Base-by-base conservation (phyloP, 2,329 filamentous ascomycete genomes). In the Phialophora chinensis region DNA sequence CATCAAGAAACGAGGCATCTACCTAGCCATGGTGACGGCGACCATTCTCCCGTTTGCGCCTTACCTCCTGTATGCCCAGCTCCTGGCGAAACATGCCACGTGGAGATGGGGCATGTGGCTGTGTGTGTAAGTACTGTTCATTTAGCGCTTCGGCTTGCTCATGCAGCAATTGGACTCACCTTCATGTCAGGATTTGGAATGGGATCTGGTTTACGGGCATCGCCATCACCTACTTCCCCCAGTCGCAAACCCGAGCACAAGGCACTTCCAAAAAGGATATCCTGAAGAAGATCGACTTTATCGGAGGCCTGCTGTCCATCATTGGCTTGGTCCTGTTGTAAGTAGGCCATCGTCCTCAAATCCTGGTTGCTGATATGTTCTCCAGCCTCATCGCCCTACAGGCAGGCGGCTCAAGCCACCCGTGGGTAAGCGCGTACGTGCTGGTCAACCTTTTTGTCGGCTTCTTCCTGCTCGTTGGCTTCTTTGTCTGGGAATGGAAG, bases 31-130 rank as follows among this genome's bases (percentile, higher is more conserved):
- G 5, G 52, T 68, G n/a, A 65, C 59, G 17, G 52, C 33, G 4
- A 57, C 29, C 1, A 59, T 68, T n/a, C 42, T 68, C 8, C 66
- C 66, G 17, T 68, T 68, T 44, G 53, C 44, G n/a, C 65, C 65
- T 17, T 67, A 64, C 29, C 33, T 59, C 8, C 56, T 59, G 1
- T 59, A 59, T 31, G 56, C 33, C 29, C 62, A 58, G 44, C 27
- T 55, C 10, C 49, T 62, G 50, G 50, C 49, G 6, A 42, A 44
- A 29, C 60, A 62, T 44, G 29, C 50, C 4, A 56, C 60, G 10
- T 62, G 60, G 60, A 54, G 60, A 47, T 62, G 52, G 50, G 33
- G 60, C 33, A 35, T 35, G 33, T 35, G 33, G 33, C 2, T 35
- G 2, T 35, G 33, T 35, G 33, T 35, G 33, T 35, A 35, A 35